A percentile compares a stretch with the other conserved stretches of the same genome.
Conservation (phyloP, 768 basidiomycete genomes). For the Sporobolomyces pararoseus region DNA sequence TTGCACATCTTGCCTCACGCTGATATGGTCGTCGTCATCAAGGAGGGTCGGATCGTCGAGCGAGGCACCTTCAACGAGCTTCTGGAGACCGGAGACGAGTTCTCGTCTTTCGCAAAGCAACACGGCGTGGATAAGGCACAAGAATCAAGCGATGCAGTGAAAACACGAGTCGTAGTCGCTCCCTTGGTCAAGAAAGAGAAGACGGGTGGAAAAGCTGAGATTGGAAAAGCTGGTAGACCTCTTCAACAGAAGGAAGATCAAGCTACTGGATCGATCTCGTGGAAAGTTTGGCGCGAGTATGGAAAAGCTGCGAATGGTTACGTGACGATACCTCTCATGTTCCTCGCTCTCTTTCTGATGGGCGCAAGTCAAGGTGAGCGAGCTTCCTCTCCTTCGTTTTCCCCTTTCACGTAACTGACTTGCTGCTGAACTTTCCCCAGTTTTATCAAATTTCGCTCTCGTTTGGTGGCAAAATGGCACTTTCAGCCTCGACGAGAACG, state of each 20-base stretch:
- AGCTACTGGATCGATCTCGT: slow-evolving; percentile 66
- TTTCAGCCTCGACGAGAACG: slow-evolving; percentile 60
- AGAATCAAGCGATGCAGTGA: slow-evolving; percentile 42
- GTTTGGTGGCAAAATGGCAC: slow-evolving; percentile 53
- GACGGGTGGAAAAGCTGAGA: slow-evolving; percentile 30
- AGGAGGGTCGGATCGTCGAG: slow-evolving; percentile 72
- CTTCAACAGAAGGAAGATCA: slow-evolving; percentile 73
- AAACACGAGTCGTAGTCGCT: slow-evolving; percentile 55
- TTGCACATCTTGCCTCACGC: slow-evolving; percentile 83
- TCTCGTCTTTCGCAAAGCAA: slow-evolving; percentile 68
- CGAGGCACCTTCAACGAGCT: slow-evolving; percentile 73
- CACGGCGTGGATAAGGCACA: slow-evolving; percentile 46
- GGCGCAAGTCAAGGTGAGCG: slow-evolving; percentile 10
- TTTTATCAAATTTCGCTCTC: slow-evolving; percentile 20
- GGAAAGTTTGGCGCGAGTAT: slow-evolving; percentile 31
- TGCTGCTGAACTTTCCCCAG: neutral
- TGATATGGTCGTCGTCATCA: slow-evolving; percentile 72
- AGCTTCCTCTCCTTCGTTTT: neutral
- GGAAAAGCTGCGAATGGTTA: slow-evolving; percentile 8
- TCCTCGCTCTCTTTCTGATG: neutral
- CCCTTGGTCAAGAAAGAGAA: neutral
- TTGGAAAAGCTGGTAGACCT: slow-evolving; percentile 46
- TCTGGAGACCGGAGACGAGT: slow-evolving; percentile 62
- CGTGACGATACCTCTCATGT: slow-evolving; percentile 10
- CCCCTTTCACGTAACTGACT: neutral